Percentiles rank a stretch among this genome's conserved stretches.
These are phyloP conservation scores for Metarhizium rileyi DNA, from an alignment of 2,329 filamentous ascomycete genomes.

Conservation along the genomic window DNA sequence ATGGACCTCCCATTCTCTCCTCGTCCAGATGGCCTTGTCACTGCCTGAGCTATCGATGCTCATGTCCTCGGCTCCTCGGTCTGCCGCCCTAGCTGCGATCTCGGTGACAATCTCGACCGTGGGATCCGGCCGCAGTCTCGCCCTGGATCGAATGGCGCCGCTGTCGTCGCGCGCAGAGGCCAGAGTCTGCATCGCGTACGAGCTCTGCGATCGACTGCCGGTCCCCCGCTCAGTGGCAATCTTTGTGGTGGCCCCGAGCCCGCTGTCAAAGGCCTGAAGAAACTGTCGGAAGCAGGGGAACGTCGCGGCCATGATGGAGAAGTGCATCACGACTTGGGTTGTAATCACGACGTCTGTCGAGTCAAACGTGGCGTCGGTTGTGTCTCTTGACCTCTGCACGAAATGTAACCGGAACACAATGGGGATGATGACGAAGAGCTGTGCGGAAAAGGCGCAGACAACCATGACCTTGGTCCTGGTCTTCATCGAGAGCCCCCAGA, in stretches of 20 bases:
- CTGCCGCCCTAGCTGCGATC: background rate
- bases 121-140: constrained; percentile 2
- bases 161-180: background rate
- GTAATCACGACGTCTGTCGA: constrained; percentile 5
- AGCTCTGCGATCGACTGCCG: constrained; percentile 3
- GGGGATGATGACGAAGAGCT: constrained; percentile 11
- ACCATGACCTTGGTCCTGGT: constrained; percentile 10
- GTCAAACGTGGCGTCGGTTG: constrained; percentile 1
- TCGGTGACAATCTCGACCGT: constrained; percentile 4
- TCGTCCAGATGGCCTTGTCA: constrained; percentile 10
- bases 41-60: constrained; percentile 10
- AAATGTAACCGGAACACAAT: constrained; percentile 8
- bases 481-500: constrained; percentile 10
- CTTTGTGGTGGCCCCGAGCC: constrained; percentile 11
- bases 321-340: constrained; percentile 12
- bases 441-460: constrained; percentile 11
- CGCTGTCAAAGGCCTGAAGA: constrained; percentile 11
- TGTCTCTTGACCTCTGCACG: background rate
- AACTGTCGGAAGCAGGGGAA: constrained; percentile 13
- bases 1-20: constrained; percentile 4
- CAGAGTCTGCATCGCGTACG: constrained; percentile 9
- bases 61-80: constrained; percentile 1
- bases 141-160: background rate
- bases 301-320: constrained; percentile 12
- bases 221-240: constrained; percentile 5